Base-by-base conservation (phyloP, 192 early-diverging fungal species). In the Coemansia sp. region DNA sequence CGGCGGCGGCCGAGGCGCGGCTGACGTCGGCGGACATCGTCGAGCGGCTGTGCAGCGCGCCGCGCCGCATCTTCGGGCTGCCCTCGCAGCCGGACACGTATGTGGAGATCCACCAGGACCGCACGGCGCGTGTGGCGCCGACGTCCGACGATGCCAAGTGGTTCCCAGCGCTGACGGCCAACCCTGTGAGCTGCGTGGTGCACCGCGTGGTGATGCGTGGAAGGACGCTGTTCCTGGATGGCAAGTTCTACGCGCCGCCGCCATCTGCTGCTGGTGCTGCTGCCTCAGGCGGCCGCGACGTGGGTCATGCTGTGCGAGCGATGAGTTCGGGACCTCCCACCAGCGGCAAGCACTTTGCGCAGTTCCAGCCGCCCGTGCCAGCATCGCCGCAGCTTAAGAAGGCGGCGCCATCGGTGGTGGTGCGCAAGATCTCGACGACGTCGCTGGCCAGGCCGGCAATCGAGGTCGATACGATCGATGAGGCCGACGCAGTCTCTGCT, bases 11-110 rank as follows among this genome's bases (percentile, higher is more conserved):
- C 33, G 87, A 93, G 65, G 90, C 91, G 43, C 84, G 86, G 32
- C 79, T 99, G 59, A 87, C 86, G 10, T 66, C 95, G 32, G 82
- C 89, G 6, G 95, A 97, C 65, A 81, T 99, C 50, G 75, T 85
- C 32, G 74, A 83, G 36, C 84, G 90, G 46, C 69, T 96, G 35
- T 90, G 93, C 79, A 86, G 85, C 14, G 95, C 95, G 71, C 97
- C 97, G 34, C 86, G 89, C 55, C 80, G 85, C 50, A 97, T 99
- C 83, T 94, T 99, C 76, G 89, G 90, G 22, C 73, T 99, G n/a
- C 87, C 93, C n/a, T 87, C 90, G 65, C 93, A 97, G 80, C 76
- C 88, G 9, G 94, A 97, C 65, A 97, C 96, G 13, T 96, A 93
- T 52, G 84, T 99, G 29, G 96, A 99, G 84, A 86, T 98, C 55